A percentile compares a stretch with the other conserved stretches of the same genome.
Evolutionary conservation across 805 yeast species (phyloP).

Genomic region (Suhomyces sp.): DNA sequence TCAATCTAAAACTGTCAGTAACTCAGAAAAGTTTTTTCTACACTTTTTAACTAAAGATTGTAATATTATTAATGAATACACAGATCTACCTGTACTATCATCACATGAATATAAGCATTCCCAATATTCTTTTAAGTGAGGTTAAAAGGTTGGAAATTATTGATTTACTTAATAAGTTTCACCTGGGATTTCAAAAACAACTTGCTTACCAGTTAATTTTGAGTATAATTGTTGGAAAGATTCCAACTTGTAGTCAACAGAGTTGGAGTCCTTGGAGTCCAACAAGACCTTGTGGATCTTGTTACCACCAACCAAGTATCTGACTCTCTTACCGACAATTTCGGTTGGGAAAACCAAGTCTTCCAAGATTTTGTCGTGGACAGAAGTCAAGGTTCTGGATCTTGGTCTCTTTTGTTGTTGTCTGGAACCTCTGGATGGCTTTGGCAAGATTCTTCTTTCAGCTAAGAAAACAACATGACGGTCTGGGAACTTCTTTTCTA

Average conservation of each 20-base stretch:
- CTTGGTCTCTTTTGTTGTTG: conserved; percentile 98
- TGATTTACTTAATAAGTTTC: conserved; percentile 35
- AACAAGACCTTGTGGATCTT: conserved; percentile 96
- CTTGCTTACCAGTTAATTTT: conserved; percentile 99
- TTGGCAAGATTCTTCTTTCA: conserved; percentile 99
- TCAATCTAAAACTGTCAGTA: too few relatives aligned
- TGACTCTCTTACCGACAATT: conserved; percentile 98
- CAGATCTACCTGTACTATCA: background rate
- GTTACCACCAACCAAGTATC: conserved; percentile 98
- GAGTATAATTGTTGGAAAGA: conserved; percentile 98
- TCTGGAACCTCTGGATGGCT: conserved; percentile 95
- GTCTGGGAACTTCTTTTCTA: conserved; percentile 99
- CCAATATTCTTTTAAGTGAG: background rate
- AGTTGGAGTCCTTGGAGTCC: conserved; percentile 95
- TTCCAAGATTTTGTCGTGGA: conserved; percentile 97
- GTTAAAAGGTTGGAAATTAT: background rate
- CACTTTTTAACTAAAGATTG: background rate
- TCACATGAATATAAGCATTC: background rate
- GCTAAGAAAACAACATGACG: conserved; percentile 99
- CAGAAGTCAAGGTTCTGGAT: conserved; percentile 98
- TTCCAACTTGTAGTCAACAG: conserved; percentile 98
- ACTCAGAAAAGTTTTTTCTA: too few relatives aligned
- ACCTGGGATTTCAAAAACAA: conserved; percentile 87
- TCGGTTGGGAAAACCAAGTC: conserved; percentile 99
- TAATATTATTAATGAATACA: background rate